Base-by-base conservation (phyloP, 2,329 filamentous ascomycete genomes). In the Botrytis pseudocinerea region DNA sequence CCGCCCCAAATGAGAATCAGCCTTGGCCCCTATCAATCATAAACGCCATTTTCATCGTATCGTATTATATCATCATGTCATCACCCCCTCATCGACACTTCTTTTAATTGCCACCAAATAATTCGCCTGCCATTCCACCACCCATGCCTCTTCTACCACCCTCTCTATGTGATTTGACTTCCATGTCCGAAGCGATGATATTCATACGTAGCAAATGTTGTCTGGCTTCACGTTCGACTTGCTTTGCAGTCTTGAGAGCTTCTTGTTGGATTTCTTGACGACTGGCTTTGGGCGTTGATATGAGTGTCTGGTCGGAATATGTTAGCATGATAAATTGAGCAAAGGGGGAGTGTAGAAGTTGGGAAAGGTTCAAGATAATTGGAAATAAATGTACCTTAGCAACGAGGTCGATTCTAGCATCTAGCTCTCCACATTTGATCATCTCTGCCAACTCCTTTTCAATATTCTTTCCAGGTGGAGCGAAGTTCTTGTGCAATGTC, bases 321-420 rank as follows among this genome's bases (percentile, higher is more conserved):
- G 38, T 78, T 59, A 80, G 76, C 60, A 46, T 35, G n/a, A 38
- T 38, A 18, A 18, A 64, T 68, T 16, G 66, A 57, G 69, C 54
- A 35, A n/a, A n/a, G 70, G 7, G 6, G 8, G 10, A 57, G n/a
- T 51, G 20, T 44, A 48, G 20, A 35, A 20, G 59, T 32, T 51
- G 22, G n/a, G n/a, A 35, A 35, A 4, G 22, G 44, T 28, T 8
- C 0, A 62, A 42, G 12, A 61, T 18, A 51, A n/a, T 60, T 12
- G 4, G 10, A n/a, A 61, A 38, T 44, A 18, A 28, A 78, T 82
- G 76, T 83, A 91, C 90, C 80, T 89, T 88, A 78, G 96, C 92
- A 74, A 97, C 93, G 0, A 93, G 88, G 80, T 99, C 94, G 74
- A 99, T 91, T 42, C 94, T 88, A 12, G 94, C 94, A 76, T 94